Conservation (phyloP, 345 rosid genomes). For the Geranium brycei region DNA sequence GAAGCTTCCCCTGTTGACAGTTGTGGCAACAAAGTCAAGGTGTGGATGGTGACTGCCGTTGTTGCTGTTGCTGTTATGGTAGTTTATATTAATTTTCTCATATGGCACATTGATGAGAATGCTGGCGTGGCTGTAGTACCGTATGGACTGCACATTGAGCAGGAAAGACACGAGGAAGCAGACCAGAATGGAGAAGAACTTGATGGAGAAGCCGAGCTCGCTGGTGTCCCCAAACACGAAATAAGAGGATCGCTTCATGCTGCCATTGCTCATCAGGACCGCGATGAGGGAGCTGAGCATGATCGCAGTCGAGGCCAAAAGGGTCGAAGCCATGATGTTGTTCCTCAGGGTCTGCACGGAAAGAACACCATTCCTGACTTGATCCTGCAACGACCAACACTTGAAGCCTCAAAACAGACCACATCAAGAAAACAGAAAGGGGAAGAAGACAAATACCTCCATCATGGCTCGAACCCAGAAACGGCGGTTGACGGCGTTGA, state of each 20-base stretch:
- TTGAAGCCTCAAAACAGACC: no score
- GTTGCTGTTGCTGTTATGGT: neutral
- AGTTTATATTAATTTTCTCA: constrained; percentile 19
- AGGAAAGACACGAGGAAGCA: constrained; percentile 64
- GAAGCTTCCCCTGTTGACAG: neutral
- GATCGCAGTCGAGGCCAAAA: constrained; percentile 80
- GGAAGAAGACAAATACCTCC: neutral
- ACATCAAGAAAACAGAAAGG: no score
- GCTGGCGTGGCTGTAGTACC: constrained; percentile 76
- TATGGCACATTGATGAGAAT: constrained; percentile 63
- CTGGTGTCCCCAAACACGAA: constrained; percentile 22
- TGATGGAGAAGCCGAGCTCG: constrained; percentile 17
- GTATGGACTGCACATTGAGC: constrained; percentile 58
- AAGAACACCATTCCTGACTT: constrained; percentile 58
- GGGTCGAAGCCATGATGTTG: constrained; percentile 92
- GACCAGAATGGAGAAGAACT: constrained; percentile 51
- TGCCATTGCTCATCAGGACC: constrained; percentile 35
- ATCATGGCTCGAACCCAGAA: constrained; percentile 12
- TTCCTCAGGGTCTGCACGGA: constrained; percentile 80
- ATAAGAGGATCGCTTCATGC: constrained; percentile 21
- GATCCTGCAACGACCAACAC: constrained; percentile 29
- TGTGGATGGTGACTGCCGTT: constrained; percentile 1
- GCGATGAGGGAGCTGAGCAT: constrained; percentile 73
- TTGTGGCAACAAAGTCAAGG: neutral
- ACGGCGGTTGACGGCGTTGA: constrained; percentile 8